Conservation (phyloP, 495 filamentous ascomycete species). For the Aspergillus heteromorphus region DNA sequence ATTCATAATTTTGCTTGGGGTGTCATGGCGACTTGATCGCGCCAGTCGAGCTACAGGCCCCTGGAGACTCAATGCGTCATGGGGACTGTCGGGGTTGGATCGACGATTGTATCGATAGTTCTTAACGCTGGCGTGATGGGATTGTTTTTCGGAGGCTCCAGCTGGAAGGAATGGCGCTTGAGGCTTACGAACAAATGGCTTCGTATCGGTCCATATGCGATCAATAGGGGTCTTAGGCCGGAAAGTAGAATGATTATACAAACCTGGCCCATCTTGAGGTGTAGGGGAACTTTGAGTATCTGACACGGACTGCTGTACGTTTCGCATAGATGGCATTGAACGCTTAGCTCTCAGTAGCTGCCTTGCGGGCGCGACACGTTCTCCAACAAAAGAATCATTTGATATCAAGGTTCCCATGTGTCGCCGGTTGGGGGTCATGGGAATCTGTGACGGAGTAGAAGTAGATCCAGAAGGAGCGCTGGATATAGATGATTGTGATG, state of each 20-base stretch:
- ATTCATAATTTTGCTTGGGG: slow-evolving; percentile 35
- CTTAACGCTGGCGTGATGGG: slow-evolving; percentile 74
- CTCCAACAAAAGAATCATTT: slow-evolving; percentile 44
- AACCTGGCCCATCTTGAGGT: slow-evolving; percentile 32
- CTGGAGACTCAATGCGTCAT: slow-evolving; percentile 43
- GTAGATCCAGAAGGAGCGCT: slow-evolving; percentile 50
- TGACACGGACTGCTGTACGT: slow-evolving; percentile 34
- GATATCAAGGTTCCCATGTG: slow-evolving; percentile 53
- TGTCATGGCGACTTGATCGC: slow-evolving; percentile 40
- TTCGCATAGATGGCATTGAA: slow-evolving; percentile 76
- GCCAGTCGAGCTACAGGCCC: slow-evolving; percentile 47
- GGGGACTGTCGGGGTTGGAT: slow-evolving; percentile 62
- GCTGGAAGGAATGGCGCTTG: slow-evolving; percentile 78
- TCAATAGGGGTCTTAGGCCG: slow-evolving; percentile 73
- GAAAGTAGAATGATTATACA: slow-evolving; percentile 37
- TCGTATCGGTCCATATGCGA: slow-evolving; percentile 48
- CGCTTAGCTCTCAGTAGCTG: slow-evolving; percentile 79
- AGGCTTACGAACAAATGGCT: slow-evolving; percentile 50
- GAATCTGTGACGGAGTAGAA: slow-evolving; percentile 46
- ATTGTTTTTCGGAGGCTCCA: slow-evolving; percentile 65
- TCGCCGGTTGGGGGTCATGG: slow-evolving; percentile 53
- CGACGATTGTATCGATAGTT: slow-evolving; percentile 63
- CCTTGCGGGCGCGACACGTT: slow-evolving; percentile 64
- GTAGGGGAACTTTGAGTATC: slow-evolving; percentile 31
- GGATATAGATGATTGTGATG: slow-evolving; percentile 59